Evolutionary conservation across 2,329 filamentous ascomycete species (phyloP).

Genomic region (Aureobasidium leucospermi): DNA sequence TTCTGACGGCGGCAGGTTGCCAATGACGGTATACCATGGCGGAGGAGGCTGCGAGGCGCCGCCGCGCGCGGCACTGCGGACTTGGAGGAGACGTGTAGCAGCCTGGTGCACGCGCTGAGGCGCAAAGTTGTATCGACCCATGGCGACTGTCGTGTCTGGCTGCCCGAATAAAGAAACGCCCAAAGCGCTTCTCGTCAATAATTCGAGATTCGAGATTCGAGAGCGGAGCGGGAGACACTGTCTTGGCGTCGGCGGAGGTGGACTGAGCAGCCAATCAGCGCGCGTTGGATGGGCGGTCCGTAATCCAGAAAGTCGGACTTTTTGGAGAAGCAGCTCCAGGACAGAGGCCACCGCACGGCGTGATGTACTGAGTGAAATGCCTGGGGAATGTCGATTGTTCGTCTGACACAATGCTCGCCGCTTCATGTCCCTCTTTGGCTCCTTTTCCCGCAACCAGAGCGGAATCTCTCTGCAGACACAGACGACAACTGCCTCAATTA

Average conservation of each 20-base stretch:
- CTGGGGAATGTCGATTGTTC: constrained; percentile 4
- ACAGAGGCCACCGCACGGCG: not conserved
- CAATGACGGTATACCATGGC: constrained; percentile 51
- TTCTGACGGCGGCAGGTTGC: constrained; percentile 53
- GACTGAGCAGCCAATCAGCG: constrained; percentile 15
- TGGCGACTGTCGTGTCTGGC: constrained; percentile 21
- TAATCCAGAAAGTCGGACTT: constrained; percentile 1
- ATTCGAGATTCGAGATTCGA: constrained; percentile 1
- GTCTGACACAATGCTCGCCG: constrained; percentile 50
- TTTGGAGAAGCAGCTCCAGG: constrained; percentile 5
- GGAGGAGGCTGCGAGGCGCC: constrained; percentile 34
- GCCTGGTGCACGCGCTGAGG: constrained; percentile 46
- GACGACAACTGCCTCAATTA: constrained; percentile 34
- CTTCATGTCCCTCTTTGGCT: constrained; percentile 58
- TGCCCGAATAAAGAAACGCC: not conserved
- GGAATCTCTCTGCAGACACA: not conserved
- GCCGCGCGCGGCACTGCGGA: constrained; percentile 12
- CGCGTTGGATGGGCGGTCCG: not conserved
- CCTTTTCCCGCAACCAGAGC: constrained; percentile 42
- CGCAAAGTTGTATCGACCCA: constrained; percentile 47
- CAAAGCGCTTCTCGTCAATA: not conserved
- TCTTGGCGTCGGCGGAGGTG: constrained; percentile 6
- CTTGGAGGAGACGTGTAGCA: constrained; percentile 43
- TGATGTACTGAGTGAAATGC: constrained; percentile 7
- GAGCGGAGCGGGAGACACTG: constrained; percentile 3